Conservation (phyloP, 129 eudicot species). For the Artemisia annua region DNA sequence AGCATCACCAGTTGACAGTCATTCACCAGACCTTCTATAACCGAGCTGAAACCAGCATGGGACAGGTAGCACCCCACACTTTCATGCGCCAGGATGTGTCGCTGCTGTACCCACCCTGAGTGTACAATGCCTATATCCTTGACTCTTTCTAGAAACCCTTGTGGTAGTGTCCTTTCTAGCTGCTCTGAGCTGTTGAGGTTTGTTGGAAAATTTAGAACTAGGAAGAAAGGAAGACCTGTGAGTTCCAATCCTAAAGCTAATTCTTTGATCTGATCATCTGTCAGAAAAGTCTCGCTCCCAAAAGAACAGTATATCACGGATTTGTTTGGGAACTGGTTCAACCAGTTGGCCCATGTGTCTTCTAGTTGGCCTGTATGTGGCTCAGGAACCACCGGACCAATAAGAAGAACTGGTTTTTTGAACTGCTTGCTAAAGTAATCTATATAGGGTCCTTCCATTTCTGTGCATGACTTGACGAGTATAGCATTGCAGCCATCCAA, state of each 20-base stretch:
- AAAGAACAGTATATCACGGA: background rate
- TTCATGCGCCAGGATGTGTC: background rate
- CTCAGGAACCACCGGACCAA: background rate
- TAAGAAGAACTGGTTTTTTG: background rate
- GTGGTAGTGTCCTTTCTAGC: conserved; percentile 39
- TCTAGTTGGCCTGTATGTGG: background rate
- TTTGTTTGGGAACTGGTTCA: background rate
- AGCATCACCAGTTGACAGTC: conserved; percentile 51
- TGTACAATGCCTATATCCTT: background rate
- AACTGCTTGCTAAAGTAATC: conserved; percentile 2
- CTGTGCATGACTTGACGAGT: background rate
- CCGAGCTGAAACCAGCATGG: conserved; percentile 1
- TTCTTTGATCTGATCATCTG: background rate
- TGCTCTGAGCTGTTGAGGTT: conserved; percentile 17
- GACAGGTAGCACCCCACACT: conserved; percentile 1
- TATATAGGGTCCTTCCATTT: conserved; percentile 1
- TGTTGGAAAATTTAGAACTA: conserved; percentile 48
- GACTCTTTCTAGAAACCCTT: conserved; percentile 37
- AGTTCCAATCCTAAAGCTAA: conserved; percentile 7
- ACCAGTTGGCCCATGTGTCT: background rate
- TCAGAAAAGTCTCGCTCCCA: background rate
- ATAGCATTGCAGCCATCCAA: background rate
- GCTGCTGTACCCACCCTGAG: background rate
- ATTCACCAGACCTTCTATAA: conserved; percentile 49
- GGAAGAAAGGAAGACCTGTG: conserved; percentile 47